These are phyloP conservation scores for Olyra latifolia DNA, from an alignment of 176 grass and related monocot genomes.

Conservation along the genomic window DNA sequence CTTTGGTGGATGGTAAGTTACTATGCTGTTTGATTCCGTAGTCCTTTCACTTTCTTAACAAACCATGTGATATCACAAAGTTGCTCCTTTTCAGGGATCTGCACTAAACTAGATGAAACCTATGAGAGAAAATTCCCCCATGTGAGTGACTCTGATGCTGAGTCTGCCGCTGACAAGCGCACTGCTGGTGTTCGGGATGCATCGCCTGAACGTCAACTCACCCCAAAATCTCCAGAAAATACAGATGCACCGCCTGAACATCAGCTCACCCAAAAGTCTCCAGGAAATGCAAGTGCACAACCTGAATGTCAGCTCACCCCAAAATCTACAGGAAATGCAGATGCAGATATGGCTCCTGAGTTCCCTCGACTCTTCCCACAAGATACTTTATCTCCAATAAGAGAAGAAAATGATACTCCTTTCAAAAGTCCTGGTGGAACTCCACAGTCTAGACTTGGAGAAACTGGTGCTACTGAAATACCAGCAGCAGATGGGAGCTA, in stretches of 20 bases:
- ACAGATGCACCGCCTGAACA: background rate
- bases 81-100: constrained; percentile 52
- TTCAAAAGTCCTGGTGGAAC: constrained; percentile 42
- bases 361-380: constrained; percentile 39
- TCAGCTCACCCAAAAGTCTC: background rate
- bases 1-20: constrained; percentile 54
- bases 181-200: background rate
- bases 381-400: constrained; percentile 34
- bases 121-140: constrained; percentile 38
- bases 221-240: constrained; percentile 7
- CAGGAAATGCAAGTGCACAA: background rate
- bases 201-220: constrained; percentile 1
- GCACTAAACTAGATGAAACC: constrained; percentile 35
- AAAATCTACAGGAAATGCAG: constrained; percentile 8
- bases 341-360: constrained; percentile 44
- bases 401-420: constrained; percentile 45
- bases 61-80: background rate
- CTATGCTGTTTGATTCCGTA: background rate
- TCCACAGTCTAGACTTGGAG: constrained; percentile 17
- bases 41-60: background rate
- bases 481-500: constrained; percentile 28
- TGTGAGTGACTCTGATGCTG: constrained; percentile 25
- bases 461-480: constrained; percentile 38
- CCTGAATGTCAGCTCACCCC: constrained; percentile 28
- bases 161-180: background rate